Evolutionary conservation across 352 stramenopile genomes (phyloP), one percentile per base, ranked within the genome.

Genomic region (Blastocystis sp.): DNA sequence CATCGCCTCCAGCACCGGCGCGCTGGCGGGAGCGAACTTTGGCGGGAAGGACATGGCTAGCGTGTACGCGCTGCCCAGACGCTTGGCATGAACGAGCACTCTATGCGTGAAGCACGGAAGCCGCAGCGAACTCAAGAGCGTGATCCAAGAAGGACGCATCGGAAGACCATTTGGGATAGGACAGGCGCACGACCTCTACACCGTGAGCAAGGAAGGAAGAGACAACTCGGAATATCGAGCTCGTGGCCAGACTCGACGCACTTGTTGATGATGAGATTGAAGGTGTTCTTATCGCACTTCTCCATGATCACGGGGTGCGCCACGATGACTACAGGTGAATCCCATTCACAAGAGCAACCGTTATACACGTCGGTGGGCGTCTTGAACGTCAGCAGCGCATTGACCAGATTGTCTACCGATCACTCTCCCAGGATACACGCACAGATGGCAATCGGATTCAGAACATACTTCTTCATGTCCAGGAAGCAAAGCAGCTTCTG

Each of bases 1-100:
- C 77, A 87, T 87, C 62, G 57, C 69, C 48, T 79, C 52, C 3
- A 87, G 42, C 24, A 87, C n/a, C 34, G 48, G 19, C 11, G 59
- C 52, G n/a, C 59, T 68, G 3, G 59, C 40, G 6, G 17, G 3
- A 17, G 59, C 48, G 6, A 28, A 28, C 10, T 42, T 40, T 11
- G 45, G 14, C 2, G 62, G 42, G 1, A 65, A 28, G 14, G n/a
- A 40, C 21, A 14, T n/a, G n/a, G 63, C 40, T 10, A 81, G n/a
- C 19, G 71, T 66, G 42, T 81, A 81, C 38, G 71, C 71, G 11
- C 45, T 81, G 3, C 71, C 71, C 14, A 81, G 71, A 11, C 40
- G n/a, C 24, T 65, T 59, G 0, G 21, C 34, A 19, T 61, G 43
- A 24, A 81, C 42, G 10, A 81, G 42, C 43, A 81, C 11, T 45